Conservation (phyloP, 768 basidiomycete species). For the Lactarius evosmus region DNA sequence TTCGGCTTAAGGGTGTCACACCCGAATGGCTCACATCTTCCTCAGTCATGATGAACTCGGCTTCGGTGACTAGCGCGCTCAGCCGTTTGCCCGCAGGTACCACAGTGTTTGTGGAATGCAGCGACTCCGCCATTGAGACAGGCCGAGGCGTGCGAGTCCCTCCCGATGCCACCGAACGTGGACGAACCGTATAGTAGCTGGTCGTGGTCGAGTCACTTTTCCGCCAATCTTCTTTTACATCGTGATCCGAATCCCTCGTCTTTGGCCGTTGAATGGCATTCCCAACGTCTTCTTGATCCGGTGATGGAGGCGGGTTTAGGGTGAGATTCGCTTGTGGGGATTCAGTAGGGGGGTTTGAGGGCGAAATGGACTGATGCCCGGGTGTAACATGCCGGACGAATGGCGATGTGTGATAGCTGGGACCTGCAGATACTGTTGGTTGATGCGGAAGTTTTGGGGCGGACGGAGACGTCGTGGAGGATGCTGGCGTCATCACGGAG, state of each 20-base stretch:
- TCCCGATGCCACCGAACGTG: slow-evolving; percentile 40
- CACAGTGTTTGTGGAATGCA: slow-evolving; percentile 70
- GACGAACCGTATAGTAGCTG: slow-evolving; percentile 68
- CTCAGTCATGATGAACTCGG: slow-evolving; percentile 64
- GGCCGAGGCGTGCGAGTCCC: slow-evolving; percentile 59
- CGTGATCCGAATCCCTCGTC: slow-evolving; percentile 33
- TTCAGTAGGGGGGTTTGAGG: slow-evolving; percentile 12
- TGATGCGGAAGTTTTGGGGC: slow-evolving; percentile 18
- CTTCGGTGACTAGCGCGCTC: slow-evolving; percentile 65
- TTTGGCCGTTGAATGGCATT: slow-evolving; percentile 27
- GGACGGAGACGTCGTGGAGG: slow-evolving; percentile 31
- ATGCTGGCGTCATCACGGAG: slow-evolving; percentile 28
- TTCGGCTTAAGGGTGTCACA: slow-evolving; percentile 27
- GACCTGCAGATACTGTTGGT: slow-evolving; percentile 18
- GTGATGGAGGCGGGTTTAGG: neutral
- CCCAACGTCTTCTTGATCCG: slow-evolving; percentile 35
- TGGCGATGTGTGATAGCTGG: slow-evolving; percentile 8
- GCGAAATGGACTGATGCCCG: neutral
- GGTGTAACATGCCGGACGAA: slow-evolving; percentile 7
- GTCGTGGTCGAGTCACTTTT: slow-evolving; percentile 78
- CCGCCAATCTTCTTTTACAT: slow-evolving; percentile 66
- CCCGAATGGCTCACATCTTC: slow-evolving; percentile 40
- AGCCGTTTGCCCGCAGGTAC: slow-evolving; percentile 63
- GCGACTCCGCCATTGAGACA: slow-evolving; percentile 73
- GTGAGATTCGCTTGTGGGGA: neutral